Evolutionary conservation across 495 filamentous ascomycete genomes (phyloP), one percentile per base, ranked within the genome.

Genomic region (Neurospora sp.): DNA sequence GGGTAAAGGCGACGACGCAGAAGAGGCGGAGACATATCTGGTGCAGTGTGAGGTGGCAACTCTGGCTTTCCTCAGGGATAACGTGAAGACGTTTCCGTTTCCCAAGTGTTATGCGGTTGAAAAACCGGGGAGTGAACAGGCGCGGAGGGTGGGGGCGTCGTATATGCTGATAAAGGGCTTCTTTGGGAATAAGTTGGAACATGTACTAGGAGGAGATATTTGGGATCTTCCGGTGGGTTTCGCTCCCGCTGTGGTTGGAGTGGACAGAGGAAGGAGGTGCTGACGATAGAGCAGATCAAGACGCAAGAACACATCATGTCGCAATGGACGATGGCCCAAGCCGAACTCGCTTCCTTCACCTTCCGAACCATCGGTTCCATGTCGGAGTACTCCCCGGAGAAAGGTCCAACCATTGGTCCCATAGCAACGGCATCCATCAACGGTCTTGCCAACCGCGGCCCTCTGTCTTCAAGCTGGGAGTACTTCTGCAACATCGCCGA

Each of bases 81-180:
- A 73, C 27, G 35, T 78, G 20, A 71, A 48, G 5, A 69, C 73
- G 0, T 69, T 79, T 39, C 35, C 73, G 14, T 38, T 78, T 12
- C 77, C 72, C 0, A 46, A n/a, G 20, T 42, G 75, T 31, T 80
- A 80, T 69, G 76, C 77, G 2, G 75, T 72, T 42, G 79, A 78
- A 31, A 72, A 27, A 35, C 77, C 74, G 14, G 75, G 76, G 27
- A 78, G 76, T 7, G 23, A 69, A 69, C 27, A 37, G 10, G 79
- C 79, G 38, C 37, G 48, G 27, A 40, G 75, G 7, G 77, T 70
- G 4, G 79, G 79, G 27, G 79, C 77, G 10, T 14, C 69, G 12
- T 81, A 80, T 72, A 81, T 81, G 79, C 77, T 81, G 20, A 71
- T 81, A 4, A 77, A 79, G 74, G 79, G 79, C 3, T 81, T 78